phyloP scores from a whole-genome alignment of 805 yeast species.

The Yarrowia porcina region DNA sequence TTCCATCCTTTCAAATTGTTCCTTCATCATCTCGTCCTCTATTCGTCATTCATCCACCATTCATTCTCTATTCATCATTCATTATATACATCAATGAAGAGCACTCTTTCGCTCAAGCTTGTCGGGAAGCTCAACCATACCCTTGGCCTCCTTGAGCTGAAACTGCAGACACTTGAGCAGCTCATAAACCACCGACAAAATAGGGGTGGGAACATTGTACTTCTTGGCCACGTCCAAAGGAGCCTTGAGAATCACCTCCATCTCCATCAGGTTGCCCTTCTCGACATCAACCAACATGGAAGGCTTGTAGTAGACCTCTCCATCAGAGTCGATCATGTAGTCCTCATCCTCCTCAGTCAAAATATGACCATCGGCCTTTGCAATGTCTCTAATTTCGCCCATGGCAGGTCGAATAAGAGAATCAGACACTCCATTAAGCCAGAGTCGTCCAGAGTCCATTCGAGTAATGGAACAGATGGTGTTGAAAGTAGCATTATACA shows the following conservation, averaged over 20 bases:
- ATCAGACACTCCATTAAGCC: constrained; percentile 45
- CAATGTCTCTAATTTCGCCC: constrained; percentile 63
- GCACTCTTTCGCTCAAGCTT: constrained; percentile 24
- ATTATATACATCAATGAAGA: background rate
- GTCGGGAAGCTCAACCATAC: constrained; percentile 46
- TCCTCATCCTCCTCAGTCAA: constrained; percentile 49
- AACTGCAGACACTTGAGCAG: constrained; percentile 62
- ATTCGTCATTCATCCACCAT: too few species aligned
- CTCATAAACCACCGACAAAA: constrained; percentile 53
- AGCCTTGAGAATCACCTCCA: constrained; percentile 70
- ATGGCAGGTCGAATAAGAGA: constrained; percentile 54
- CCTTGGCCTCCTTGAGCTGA: constrained; percentile 55
- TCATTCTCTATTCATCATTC: background rate
- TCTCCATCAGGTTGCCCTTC: constrained; percentile 65
- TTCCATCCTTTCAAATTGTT: too few species aligned
- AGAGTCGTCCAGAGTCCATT: constrained; percentile 56
- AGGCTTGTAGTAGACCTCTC: constrained; percentile 58
- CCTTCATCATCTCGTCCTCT: too few species aligned
- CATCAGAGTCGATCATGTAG: constrained; percentile 55
- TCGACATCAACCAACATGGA: constrained; percentile 69
- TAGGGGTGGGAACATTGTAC: constrained; percentile 54
- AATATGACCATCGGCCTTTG: constrained; percentile 46
- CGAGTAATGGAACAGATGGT: constrained; percentile 58
- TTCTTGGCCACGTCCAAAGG: constrained; percentile 51
- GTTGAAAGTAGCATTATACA: constrained; percentile 68